Conservation (phyloP, 805 yeast genomes). For the Zygosaccharomyces pseudorouxii region DNA sequence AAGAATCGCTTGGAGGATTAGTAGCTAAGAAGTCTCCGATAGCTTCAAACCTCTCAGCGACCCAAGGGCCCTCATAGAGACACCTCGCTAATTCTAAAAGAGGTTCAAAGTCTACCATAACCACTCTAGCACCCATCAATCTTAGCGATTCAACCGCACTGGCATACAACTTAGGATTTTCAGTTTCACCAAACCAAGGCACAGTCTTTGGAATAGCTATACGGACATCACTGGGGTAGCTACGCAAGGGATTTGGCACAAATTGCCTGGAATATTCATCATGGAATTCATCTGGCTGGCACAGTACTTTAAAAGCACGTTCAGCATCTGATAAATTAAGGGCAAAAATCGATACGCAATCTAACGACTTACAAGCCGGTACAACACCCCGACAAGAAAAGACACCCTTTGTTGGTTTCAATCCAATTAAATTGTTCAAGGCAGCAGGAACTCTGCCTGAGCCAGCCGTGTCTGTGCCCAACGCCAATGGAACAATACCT, state of each 20-base stretch:
- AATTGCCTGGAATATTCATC: conserved; percentile 79
- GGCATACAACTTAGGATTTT: conserved; percentile 66
- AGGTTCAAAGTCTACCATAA: conserved; percentile 66
- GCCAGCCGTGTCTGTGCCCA: conserved; percentile 98
- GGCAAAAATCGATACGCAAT: conserved; percentile 85
- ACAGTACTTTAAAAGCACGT: conserved; percentile 62
- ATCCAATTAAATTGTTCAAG: conserved; percentile 82
- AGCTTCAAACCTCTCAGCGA: conserved; percentile 88
- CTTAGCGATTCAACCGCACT: conserved; percentile 54
- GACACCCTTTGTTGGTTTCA: conserved; percentile 88
- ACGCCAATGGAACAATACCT: conserved; percentile 81
- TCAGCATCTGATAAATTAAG: conserved; percentile 81
- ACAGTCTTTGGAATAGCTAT: conserved; percentile 74
- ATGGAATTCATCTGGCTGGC: conserved; percentile 57
- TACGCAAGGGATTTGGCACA: conserved; percentile 60
- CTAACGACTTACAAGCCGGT: conserved; percentile 93
- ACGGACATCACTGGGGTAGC: conserved; percentile 55
- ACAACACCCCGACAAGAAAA: conserved; percentile 90
- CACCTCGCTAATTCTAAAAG: conserved; percentile 78
- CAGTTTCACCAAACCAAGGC: conserved; percentile 76
- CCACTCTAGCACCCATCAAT: conserved; percentile 53
- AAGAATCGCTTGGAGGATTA: conserved; percentile 60
- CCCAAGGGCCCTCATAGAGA: conserved; percentile 98
- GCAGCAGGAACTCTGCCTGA: conserved; percentile 98
- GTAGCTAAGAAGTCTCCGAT: conserved; percentile 64